Conservation (phyloP, 2,329 filamentous ascomycete genomes). For the Colletotrichum orchidophilum region DNA sequence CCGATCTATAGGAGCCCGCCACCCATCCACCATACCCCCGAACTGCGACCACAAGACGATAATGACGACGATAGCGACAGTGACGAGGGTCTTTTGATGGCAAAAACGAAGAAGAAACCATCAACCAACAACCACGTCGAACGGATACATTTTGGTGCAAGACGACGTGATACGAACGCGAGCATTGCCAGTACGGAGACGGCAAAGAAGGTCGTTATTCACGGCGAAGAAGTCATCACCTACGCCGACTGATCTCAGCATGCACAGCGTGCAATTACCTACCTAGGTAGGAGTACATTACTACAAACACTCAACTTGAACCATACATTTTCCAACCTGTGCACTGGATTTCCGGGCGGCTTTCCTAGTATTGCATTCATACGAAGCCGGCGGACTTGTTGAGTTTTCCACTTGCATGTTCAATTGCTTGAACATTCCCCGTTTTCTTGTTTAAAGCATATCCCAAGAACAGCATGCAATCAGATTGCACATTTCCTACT, state of each 20-base stretch:
- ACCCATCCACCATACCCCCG: conserved; percentile 19
- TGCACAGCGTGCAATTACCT: background rate
- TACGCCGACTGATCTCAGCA: conserved; percentile 7
- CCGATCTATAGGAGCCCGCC: conserved; percentile 8
- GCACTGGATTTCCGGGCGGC: background rate
- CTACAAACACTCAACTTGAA: background rate
- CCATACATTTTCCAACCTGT: conserved; percentile 7
- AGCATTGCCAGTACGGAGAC: conserved; percentile 71
- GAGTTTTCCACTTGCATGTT: background rate
- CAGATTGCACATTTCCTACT: conserved; percentile 25
- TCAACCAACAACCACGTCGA: conserved; percentile 34
- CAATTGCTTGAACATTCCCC: background rate
- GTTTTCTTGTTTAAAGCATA: conserved; percentile 10
- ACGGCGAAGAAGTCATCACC: conserved; percentile 21
- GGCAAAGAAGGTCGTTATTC: conserved; percentile 59
- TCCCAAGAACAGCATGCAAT: conserved; percentile 31
- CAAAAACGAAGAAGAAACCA: conserved; percentile 58
- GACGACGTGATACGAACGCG: conserved; percentile 67
- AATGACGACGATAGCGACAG: conserved; percentile 62
- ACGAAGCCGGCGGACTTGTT: background rate
- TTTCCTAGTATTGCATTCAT: conserved; percentile 2
- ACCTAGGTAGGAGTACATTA: background rate
- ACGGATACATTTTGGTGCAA: conserved; percentile 48
- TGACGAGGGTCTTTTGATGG: conserved; percentile 64
- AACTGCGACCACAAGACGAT: conserved; percentile 39